Base-by-base conservation (phyloP, 2,329 filamentous ascomycete genomes). In the Teratosphaeriaceae sp. region DNA sequence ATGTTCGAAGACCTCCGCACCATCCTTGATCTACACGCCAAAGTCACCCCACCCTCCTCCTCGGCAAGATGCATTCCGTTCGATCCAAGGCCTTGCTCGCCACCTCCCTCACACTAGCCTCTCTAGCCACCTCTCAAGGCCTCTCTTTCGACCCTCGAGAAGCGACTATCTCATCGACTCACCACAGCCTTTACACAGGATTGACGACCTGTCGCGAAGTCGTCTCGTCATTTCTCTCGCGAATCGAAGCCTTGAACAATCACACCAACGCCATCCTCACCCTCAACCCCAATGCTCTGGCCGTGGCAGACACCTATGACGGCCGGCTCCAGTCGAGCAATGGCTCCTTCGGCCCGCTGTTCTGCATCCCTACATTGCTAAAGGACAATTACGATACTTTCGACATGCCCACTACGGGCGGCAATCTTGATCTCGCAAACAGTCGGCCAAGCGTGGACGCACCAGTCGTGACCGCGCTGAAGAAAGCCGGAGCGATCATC, bases 371-470 rank as follows among this genome's bases (percentile, higher is more conserved):
- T 0, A 59, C 81, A 11, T 55, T 84, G 3, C 61, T 83, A 5
- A 84, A 84, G 57, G 80, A 84, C 60, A 84, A 82, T 54, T 80
- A 73, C 54, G 73, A 80, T 43, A 75, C 76, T 0, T 50, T 58
- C 0, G 69, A 71, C 16, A 72, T 79, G 60, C 71, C 71, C 33
- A 83, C 79, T 1, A 82, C 78, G 0, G 78, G 73, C 0, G 76
- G 71, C 3, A 73, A 66, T 46, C 52, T 70, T 6, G 73, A 69
- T 3, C 62, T 84, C 7, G 68, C 68, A 23, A 54, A 64, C 2
- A 73, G 71, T 18, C 62, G 58, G 41, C 77, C 71, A 5, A 59
- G 58, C 1, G 53, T 60, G n/a, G 59, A 63, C 46, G 60, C 60
- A 13, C 52, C 55, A 8, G 46, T 49, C 7, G 57, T 61, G 7